Evolutionary conservation across 2,329 filamentous ascomycete species (phyloP).

Genomic region (Talaromyces pinophilus): DNA sequence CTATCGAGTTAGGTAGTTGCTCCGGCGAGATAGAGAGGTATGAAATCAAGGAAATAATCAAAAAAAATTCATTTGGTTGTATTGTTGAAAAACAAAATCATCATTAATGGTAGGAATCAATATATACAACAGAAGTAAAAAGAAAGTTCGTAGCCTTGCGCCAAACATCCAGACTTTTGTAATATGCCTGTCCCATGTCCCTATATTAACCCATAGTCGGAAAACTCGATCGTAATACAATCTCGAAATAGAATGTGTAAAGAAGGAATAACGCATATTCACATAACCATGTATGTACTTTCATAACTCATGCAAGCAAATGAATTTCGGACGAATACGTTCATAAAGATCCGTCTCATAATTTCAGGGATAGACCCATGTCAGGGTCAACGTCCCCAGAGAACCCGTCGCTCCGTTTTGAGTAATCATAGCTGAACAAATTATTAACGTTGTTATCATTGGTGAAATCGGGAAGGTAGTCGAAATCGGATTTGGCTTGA

Average conservation of each 20-base stretch:
- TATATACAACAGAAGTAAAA: background rate
- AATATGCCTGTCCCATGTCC: background rate
- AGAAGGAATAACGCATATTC: too few relatives aligned
- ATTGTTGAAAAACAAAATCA: background rate
- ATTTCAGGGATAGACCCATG: conserved; percentile 19
- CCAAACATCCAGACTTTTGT: conserved; percentile 6
- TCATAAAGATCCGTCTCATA: conserved; percentile 3
- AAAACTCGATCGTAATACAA: background rate
- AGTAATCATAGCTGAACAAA: conserved; percentile 17
- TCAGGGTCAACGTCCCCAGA: conserved; percentile 17
- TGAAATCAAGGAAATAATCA: background rate
- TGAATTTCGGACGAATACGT: background rate
- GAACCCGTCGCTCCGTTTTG: conserved; percentile 19
- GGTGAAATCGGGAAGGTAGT: conserved; percentile 14
- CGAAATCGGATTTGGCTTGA: conserved; percentile 14
- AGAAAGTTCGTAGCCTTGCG: background rate
- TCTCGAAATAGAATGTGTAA: background rate
- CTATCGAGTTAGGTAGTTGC: background rate
- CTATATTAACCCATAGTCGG: background rate
- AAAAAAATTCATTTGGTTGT: background rate
- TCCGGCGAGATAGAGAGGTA: background rate
- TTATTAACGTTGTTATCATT: background rate
- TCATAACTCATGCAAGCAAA: background rate
- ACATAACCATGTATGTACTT: background rate
- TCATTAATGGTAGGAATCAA: background rate